Base-by-base conservation (phyloP, 1,284 basidiomycete species). In the Pseudozyma thailandica region DNA sequence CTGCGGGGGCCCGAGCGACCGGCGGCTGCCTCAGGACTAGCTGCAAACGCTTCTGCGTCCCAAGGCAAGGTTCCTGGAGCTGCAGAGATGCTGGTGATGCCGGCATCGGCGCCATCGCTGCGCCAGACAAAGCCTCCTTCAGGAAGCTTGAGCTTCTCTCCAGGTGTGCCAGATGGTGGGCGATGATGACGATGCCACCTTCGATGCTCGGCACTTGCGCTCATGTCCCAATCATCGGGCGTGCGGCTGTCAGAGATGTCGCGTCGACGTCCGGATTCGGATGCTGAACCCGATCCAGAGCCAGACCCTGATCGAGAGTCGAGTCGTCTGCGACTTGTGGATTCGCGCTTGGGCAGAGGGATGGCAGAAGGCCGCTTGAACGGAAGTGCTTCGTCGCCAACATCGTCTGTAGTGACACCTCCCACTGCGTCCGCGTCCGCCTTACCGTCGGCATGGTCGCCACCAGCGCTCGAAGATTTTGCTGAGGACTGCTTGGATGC, bases 41-140 rank as follows among this genome's bases (percentile, higher is more conserved):
- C 64, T 26, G 70, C 63, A 41, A 69, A 72, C 18, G 70, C 60
- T 20, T 54, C 46, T 1, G 64, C 35, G 33, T 68, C 70, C 70
- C 70, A 72, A 1, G 70, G 63, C 50, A 72, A 30, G 9, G 44
- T 33, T 9, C 56, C 64, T 15, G 63, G 47, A 9, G 38, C 50
- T 18, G 50, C 53, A 3, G 50, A 45, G n/a, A 56, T 13, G 39
- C 60, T 60, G 2, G 64, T 50, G 28, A 68, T 55, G 2, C 59
- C 70, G 1, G 61, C 61, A 30, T 71, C 57, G 7, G 43, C 60
- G n/a, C 65, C 61, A 8, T 73, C 65, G 49, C 71, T 69, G 10
- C 72, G 54, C 76, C 74, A 77, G 8, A 75, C 63, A 20, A 78
- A 77, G 4, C 65, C 72, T 1, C 72, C 76, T 41, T 73, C 49